A percentile compares a stretch with the other conserved stretches of the same genome.
Conservation (phyloP, 2,329 filamentous ascomycete species). For the Pseudogymnoascus sp. region DNA sequence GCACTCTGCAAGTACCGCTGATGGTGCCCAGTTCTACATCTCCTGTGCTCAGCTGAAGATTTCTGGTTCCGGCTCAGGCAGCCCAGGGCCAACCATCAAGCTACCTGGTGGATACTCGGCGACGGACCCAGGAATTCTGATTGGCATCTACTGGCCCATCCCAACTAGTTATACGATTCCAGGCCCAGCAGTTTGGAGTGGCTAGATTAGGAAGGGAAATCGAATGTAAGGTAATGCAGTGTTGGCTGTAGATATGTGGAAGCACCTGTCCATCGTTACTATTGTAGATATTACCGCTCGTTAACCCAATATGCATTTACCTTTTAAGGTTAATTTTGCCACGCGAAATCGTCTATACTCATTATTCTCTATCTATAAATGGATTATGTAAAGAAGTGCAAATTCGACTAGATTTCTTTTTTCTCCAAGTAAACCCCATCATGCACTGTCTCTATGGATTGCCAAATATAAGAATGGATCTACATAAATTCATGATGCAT, state of each 20-base stretch:
- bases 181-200: constrained; percentile 30
- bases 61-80: constrained; percentile 23
- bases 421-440: not conserved
- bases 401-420: too few relatives aligned
- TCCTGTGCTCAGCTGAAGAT: constrained; percentile 36
- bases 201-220: constrained; percentile 14
- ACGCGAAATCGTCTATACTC: not conserved
- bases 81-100: constrained; percentile 18
- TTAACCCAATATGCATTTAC: not conserved
- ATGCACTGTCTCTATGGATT: not conserved
- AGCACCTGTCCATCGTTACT: not conserved
- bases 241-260: not conserved
- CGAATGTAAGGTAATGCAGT: not conserved
- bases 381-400: too few relatives aligned
- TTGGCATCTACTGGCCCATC: constrained; percentile 33
- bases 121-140: constrained; percentile 34
- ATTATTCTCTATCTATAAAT: not conserved
- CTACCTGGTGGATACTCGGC: constrained; percentile 29
- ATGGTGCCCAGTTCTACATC: constrained; percentile 38
- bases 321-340: not conserved
- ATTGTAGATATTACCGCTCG: not conserved
- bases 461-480: not conserved
- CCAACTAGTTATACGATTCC: constrained; percentile 34
- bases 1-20: constrained; percentile 32
- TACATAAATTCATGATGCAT: not conserved